Percentiles rank a stretch among this genome's conserved stretches.
These are phyloP conservation scores for Huntiella decipiens DNA, from an alignment of 2,329 filamentous ascomycete genomes.

Conservation along the genomic window DNA sequence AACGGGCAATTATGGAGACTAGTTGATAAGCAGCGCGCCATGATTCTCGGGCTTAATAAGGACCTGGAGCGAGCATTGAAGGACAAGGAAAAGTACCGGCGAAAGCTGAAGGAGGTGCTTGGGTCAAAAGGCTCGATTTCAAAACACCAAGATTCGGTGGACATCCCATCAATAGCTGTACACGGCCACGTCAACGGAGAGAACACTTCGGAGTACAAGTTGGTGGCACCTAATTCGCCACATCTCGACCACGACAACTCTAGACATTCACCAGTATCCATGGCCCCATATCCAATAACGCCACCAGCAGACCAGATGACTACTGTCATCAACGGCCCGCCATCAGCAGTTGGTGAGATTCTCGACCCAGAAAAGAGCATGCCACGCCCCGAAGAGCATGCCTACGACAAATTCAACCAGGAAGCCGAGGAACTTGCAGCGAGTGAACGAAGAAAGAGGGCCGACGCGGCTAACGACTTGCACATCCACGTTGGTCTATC, in stretches of 20 bases:
- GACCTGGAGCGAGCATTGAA: constrained; percentile 80
- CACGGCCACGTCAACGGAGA: not conserved
- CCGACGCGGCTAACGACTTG: constrained; percentile 26
- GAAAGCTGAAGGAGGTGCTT: constrained; percentile 64
- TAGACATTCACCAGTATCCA: constrained; percentile 35
- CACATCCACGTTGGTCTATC: constrained; percentile 33
- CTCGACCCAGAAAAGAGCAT: constrained; percentile 38
- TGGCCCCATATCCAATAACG: constrained; percentile 47
- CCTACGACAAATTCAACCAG: constrained; percentile 35
- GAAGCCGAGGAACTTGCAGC: constrained; percentile 30
- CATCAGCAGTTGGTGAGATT: constrained; percentile 29
- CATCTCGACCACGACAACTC: constrained; percentile 27
- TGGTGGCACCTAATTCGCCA: constrained; percentile 25
- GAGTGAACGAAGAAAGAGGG: constrained; percentile 26
- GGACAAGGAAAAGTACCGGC: constrained; percentile 86
- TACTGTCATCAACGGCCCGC: constrained; percentile 15
- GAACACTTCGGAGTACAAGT: not conserved
- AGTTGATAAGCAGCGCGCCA: constrained; percentile 86
- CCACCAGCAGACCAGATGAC: constrained; percentile 34
- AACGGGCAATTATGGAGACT: constrained; percentile 88
- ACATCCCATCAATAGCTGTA: constrained; percentile 2
- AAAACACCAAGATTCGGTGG: constrained; percentile 5
- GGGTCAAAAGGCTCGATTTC: constrained; percentile 13
- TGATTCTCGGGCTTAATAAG: constrained; percentile 87
- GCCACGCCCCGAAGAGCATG: constrained; percentile 42